phyloP scores from a whole-genome alignment of 1,284 basidiomycete species.

The Vanrija sp. region DNA sequence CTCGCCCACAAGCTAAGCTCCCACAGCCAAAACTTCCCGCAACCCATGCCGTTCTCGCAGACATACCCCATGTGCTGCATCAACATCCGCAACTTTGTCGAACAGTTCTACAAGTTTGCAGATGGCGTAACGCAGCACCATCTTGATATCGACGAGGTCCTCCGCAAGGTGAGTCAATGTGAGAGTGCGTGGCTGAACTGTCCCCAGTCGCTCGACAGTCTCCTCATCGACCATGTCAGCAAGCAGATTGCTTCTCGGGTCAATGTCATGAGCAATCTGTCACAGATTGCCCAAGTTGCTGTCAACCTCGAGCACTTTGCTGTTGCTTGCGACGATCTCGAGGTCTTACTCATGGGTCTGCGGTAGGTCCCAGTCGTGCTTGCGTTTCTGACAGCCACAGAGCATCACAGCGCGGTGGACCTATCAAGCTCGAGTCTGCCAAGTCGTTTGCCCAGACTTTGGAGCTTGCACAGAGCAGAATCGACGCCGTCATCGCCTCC shows the following conservation, averaged over 20 bases:
- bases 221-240: constrained; percentile 77
- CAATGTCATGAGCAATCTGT: constrained; percentile 69
- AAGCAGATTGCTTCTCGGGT: constrained; percentile 70
- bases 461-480: constrained; percentile 67
- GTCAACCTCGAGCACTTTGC: constrained; percentile 92
- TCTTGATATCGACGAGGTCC: constrained; percentile 84
- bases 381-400: constrained; percentile 44
- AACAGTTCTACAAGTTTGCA: constrained; percentile 94
- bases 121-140: constrained; percentile 91
- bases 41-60: constrained; percentile 87
- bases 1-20: constrained; percentile 3
- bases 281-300: constrained; percentile 90
- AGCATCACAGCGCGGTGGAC: constrained; percentile 76
- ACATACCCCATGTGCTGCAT: constrained; percentile 93
- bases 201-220: constrained; percentile 73
- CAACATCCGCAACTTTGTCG: constrained; percentile 90
- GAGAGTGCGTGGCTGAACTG: neutral
- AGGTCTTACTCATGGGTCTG: constrained; percentile 76
- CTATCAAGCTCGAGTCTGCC: constrained; percentile 51
- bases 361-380: constrained; percentile 48
- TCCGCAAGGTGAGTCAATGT: constrained; percentile 65
- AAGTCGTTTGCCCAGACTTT: constrained; percentile 64
- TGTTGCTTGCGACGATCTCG: constrained; percentile 78
- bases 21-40: constrained; percentile 65
- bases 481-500: constrained; percentile 76